phyloP scores from a whole-genome alignment of 2,329 filamentous ascomycete genomes.

The Phoma herbarum region DNA sequence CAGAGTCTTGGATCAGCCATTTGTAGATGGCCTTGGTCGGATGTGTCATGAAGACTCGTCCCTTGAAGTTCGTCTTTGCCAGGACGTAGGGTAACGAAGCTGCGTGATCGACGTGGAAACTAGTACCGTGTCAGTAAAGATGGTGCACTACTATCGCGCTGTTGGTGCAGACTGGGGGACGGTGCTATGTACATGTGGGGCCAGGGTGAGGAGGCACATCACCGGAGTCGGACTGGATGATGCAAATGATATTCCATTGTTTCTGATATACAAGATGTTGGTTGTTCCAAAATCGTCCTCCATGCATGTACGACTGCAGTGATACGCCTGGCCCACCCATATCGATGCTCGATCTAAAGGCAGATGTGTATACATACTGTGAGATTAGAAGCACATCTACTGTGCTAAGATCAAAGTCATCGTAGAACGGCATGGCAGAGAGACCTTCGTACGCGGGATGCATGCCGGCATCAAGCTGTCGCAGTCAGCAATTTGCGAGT shows the following conservation, averaged over 20 bases:
- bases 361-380: constrained; percentile 77
- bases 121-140: constrained; percentile 53
- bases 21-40: constrained; percentile 99
- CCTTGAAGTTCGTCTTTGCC: constrained; percentile 96
- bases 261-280: constrained; percentile 50
- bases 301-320: constrained; percentile 43
- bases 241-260: constrained; percentile 53
- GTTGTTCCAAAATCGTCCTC: constrained; percentile 26
- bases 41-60: constrained; percentile 98
- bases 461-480: constrained; percentile 92
- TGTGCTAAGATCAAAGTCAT: constrained; percentile 96
- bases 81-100: constrained; percentile 97
- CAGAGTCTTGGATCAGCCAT: constrained; percentile 97
- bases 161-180: neutral
- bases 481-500: constrained; percentile 31
- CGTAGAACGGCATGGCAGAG: constrained; percentile 93
- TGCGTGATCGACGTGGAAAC: constrained; percentile 99
- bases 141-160: neutral
- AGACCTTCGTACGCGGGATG: constrained; percentile 96
- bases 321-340: constrained; percentile 41
- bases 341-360: constrained; percentile 15
- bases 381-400: constrained; percentile 97
- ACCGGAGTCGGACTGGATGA: constrained; percentile 47
- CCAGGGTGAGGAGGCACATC: constrained; percentile 42
- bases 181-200: constrained; percentile 33